Base-by-base conservation (phyloP, 768 basidiomycete species). In the Mycena sanguinolenta region DNA sequence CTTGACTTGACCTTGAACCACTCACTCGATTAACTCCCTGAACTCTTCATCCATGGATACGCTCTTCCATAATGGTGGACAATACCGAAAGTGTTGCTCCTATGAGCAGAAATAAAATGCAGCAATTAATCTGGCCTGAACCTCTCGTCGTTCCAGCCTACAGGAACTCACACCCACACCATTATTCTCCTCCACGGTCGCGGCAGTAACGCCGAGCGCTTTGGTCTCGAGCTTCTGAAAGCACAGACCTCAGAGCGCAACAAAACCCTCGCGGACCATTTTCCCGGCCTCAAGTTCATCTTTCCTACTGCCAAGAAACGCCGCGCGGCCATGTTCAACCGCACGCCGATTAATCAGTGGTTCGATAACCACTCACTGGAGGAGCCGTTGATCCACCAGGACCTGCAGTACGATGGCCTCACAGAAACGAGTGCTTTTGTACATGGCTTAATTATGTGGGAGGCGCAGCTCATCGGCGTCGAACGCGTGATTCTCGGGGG, bases 151-250 rank as follows among this genome's bases (percentile, higher is more conserved):
- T 34, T 69, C 8, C 36, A 44, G 39, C 49, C 69, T 4, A 60
- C 50, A 30, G 49, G 49, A 28, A 57, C 36, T 10, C 69, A 70
- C 25, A 70, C 69, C 2, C 69, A 70, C 21, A 70, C 39, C 50
- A 50, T 70, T 4, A 70, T 70, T 38, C 57, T 70, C 8, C 69
- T 70, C 12, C 69, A 70, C 49, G 69, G 69, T 23, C 54, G 69
- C 5, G 69, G 69, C 27, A 70, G 69, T 57, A 70, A 59, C n/a
- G 69, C 55, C 36, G 63, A 64, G 62, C 69, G 69, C 50, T 70
- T 70, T 19, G 69, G 69, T 2, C 69, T 63, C 25, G 62, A 64
- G 28, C 50, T 70, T 2, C 63, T 70, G 49, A 52, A 50, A 8
- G 62, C 69, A 4, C 49, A 25, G 36, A 42, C 36, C 23, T 63